These are phyloP conservation scores for Cenchrus purpureus DNA, from an alignment of 176 grass and related monocot genomes.

Conservation along the genomic window DNA sequence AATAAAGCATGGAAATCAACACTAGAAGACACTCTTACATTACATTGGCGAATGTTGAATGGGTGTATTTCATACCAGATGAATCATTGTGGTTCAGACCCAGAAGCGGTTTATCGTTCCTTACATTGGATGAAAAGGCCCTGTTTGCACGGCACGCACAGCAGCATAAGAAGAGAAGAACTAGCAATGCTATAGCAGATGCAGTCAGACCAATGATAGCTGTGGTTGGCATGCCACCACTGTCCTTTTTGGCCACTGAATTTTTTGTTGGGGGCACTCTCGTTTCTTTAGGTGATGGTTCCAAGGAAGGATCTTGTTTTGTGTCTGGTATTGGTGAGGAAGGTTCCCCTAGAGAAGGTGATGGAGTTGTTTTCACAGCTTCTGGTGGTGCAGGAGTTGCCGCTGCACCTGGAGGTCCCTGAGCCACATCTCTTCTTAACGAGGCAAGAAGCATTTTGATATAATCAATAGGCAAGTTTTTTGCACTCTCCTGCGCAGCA, in stretches of 20 bases:
- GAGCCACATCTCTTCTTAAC: conserved; percentile 46
- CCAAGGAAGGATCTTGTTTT: background rate
- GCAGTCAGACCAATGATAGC: conserved; percentile 41
- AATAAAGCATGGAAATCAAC: conserved; percentile 31
- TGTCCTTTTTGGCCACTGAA: conserved; percentile 33
- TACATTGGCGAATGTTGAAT: background rate
- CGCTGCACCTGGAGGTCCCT: conserved; percentile 24
- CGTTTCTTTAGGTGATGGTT: conserved; percentile 36
- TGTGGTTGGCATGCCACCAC: conserved; percentile 20
- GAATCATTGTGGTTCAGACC: conserved; percentile 56
- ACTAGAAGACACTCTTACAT: background rate
- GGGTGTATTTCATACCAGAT: conserved; percentile 50
- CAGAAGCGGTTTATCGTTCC: conserved; percentile 62
- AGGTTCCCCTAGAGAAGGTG: conserved; percentile 36
- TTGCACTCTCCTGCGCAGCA: conserved; percentile 21
- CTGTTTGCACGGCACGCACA: conserved; percentile 45
- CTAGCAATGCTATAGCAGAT: conserved; percentile 41
- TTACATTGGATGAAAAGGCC: conserved; percentile 41
- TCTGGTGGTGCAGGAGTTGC: conserved; percentile 2
- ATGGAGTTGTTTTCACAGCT: conserved; percentile 26
- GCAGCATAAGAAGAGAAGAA: conserved; percentile 55
- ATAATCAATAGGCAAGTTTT: conserved; percentile 46
- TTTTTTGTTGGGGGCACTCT: conserved; percentile 20
- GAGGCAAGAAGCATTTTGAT: conserved; percentile 44
- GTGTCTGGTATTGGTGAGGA: conserved; percentile 10